Conservation (phyloP, 192 early-diverging fungal species). For the Coemansia interrupta region DNA sequence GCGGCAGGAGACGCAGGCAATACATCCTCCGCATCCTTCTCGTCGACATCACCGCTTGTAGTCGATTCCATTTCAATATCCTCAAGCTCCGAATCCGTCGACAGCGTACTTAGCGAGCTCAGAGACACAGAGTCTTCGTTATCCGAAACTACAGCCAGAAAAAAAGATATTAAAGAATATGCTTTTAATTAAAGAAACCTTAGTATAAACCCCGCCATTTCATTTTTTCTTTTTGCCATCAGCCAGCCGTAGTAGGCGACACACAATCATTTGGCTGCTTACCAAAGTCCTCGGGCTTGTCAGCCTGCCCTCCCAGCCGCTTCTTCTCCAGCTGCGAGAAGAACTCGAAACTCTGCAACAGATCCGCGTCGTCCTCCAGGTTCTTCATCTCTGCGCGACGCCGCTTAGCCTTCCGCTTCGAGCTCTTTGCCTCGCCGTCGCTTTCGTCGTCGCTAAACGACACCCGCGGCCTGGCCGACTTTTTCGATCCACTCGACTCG, state of each 20-base stretch:
- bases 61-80: background rate
- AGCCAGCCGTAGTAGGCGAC: conserved; percentile 1
- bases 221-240: background rate
- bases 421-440: conserved; percentile 7
- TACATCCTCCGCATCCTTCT: no score
- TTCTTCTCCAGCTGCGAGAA: conserved; percentile 38
- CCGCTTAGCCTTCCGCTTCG: conserved; percentile 26
- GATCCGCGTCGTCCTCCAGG: conserved; percentile 28
- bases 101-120: conserved; percentile 40
- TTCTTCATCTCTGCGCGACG: conserved; percentile 16
- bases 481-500: conserved; percentile 14
- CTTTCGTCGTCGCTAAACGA: conserved; percentile 52
- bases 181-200: background rate
- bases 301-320: conserved; percentile 15
- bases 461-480: conserved; percentile 26
- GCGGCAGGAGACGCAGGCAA: no score
- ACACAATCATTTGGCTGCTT: conserved; percentile 12
- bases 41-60: no score
- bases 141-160: conserved; percentile 2
- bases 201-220: no score
- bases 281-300: conserved; percentile 1
- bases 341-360: conserved; percentile 42
- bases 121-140: conserved; percentile 22
- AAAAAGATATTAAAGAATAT: background rate
- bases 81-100: conserved; percentile 14